Evolutionary conservation across 2,329 filamentous ascomycete species (phyloP), one percentile per base, ranked within the genome.

Genomic region (Neofusicoccum umdonicola): DNA sequence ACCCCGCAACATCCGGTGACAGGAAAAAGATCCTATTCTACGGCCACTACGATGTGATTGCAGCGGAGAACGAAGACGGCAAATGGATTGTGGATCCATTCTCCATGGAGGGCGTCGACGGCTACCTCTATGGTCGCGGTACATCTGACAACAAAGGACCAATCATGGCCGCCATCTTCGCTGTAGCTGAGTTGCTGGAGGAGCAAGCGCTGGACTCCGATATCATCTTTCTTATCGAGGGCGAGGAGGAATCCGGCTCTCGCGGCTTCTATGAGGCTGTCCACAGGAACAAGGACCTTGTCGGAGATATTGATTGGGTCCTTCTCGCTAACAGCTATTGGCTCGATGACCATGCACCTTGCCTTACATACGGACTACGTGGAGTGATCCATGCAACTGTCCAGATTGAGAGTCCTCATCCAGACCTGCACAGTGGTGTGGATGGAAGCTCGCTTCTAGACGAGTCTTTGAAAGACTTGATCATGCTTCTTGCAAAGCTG

Each of bases 131-230:
- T 69, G 95, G 95, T 2, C 90, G 95, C 71, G 95, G 95, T n/a
- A 91, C 96, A 13, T 96, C 93, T 54, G 95, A 99, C 77, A 98
- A 99, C 80, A 99, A 99, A 76, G 95, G 96, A 0, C 95, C 95
- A 0, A 92, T 97, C 66, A 87, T 99, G 72, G 94, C 96, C 1
- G 95, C 95, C 1, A 84, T 99, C 0, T 98, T 96, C 73, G 95
- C 94, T 0, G 94, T 96, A 1, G 92, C 94, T 0, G 94, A 98
- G 71, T 81, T 99, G 3, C 87, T 91, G 68, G 89, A 94, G 68
- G 88, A 90, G n/a, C 92, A 96, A 70, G 84, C 87, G 17, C 83
- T 99, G 1, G 89, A 90, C 61, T 93, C 93, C 44, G 93, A 99
- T 70, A 89, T 99, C 63, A 85, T 96, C 34, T 99, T 99, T 72